These are phyloP conservation scores for Austroboletus festivus DNA, from an alignment of 768 basidiomycete species.

Conservation along the genomic window DNA sequence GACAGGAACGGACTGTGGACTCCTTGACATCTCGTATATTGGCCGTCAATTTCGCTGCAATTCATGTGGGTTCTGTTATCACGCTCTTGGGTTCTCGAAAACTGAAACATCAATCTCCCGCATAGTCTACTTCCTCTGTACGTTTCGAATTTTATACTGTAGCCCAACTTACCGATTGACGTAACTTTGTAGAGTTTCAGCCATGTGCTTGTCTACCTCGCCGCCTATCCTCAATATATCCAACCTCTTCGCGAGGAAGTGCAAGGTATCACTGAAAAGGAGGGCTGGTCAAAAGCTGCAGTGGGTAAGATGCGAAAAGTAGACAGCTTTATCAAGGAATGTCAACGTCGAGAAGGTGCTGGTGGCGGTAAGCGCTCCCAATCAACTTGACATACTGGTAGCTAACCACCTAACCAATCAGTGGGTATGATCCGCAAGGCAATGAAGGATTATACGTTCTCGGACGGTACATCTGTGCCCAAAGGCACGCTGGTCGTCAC, in stretches of 20 bases:
- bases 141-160: neutral
- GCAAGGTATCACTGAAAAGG: neutral
- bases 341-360: slow-evolving; percentile 26
- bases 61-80: neutral
- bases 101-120: neutral
- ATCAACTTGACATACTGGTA: no score
- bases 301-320: neutral
- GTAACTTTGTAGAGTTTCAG: slow-evolving; percentile 20
- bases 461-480: slow-evolving; percentile 38
- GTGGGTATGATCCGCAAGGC: slow-evolving; percentile 34
- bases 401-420: slow-evolving; percentile 3
- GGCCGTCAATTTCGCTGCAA: neutral
- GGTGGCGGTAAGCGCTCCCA: no score
- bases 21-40: neutral
- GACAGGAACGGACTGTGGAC: neutral
- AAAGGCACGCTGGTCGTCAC: slow-evolving; percentile 26
- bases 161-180: neutral
- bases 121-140: neutral
- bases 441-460: slow-evolving; percentile 32
- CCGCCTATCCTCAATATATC: slow-evolving; percentile 33
- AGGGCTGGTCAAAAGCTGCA: neutral
- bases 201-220: slow-evolving; percentile 35
- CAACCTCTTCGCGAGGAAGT: slow-evolving; percentile 36
- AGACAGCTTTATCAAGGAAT: neutral
- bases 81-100: no score